phyloP scores from a whole-genome alignment of 2,329 filamentous ascomycete species.

The Paracamarosporium sp. region DNA sequence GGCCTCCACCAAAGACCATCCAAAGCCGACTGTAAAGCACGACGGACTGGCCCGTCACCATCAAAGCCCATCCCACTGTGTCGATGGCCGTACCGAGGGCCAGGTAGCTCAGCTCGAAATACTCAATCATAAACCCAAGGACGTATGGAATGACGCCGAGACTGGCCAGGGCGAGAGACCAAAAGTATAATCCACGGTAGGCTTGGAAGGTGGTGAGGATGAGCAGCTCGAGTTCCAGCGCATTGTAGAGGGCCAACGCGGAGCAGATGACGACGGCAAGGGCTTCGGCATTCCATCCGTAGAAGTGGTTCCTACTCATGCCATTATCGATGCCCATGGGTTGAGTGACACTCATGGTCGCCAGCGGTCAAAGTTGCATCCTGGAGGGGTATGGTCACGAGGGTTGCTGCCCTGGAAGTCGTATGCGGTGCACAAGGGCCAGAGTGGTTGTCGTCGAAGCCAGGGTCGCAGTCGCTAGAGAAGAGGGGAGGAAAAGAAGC shows the following conservation, averaged over 20 bases:
- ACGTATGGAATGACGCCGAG: conserved; percentile 54
- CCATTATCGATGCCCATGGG: conserved; percentile 7
- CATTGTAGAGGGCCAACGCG: conserved; percentile 38
- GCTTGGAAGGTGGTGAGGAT: conserved; percentile 54
- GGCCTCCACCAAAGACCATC: conserved; percentile 59
- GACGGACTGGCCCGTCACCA: conserved; percentile 67
- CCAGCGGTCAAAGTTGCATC: conserved; percentile 11
- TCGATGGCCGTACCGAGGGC: conserved; percentile 48
- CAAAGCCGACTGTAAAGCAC: conserved; percentile 68
- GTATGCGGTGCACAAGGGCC: background rate
- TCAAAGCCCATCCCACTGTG: conserved; percentile 60
- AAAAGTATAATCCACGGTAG: conserved; percentile 55
- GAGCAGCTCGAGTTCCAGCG: conserved; percentile 51
- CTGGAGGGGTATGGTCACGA: background rate
- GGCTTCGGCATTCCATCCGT: conserved; percentile 28
- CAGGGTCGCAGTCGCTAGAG: background rate
- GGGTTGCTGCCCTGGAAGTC: background rate
- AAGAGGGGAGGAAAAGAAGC: background rate
- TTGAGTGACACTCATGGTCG: conserved; percentile 13
- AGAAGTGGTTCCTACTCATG: conserved; percentile 19
- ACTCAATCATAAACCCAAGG: conserved; percentile 53
- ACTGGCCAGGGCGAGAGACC: conserved; percentile 50
- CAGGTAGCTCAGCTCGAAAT: conserved; percentile 21
- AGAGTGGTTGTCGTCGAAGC: background rate
- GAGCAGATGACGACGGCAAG: conserved; percentile 46